Evolutionary conservation across 1,284 basidiomycete species (phyloP).

Genomic region (Entoloma clypeatum): DNA sequence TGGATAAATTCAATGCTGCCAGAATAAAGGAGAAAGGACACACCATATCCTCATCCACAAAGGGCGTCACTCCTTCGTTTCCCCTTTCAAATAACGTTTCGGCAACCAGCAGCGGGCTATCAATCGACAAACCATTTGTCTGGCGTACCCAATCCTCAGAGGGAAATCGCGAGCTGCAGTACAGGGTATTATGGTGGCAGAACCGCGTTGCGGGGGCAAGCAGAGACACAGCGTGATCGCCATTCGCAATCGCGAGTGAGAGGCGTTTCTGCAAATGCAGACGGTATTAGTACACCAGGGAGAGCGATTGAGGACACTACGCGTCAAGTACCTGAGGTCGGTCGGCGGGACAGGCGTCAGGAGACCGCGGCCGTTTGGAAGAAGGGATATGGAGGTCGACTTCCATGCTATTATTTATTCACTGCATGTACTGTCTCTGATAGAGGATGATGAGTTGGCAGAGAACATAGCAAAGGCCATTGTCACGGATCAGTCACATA

Average conservation of each 20-base stretch:
- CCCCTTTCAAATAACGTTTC: no score
- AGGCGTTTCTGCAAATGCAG: conserved; percentile 49
- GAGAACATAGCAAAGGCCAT: no score
- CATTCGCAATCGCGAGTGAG: conserved; percentile 35
- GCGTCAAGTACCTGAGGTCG: conserved; percentile 54
- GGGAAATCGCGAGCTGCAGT: conserved; percentile 34
- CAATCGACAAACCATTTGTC: conserved; percentile 54
- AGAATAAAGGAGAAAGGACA: conserved; percentile 14
- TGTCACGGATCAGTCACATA: no score
- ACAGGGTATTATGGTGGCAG: conserved; percentile 22
- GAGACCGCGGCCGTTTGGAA: conserved; percentile 33
- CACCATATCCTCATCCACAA: conserved; percentile 36
- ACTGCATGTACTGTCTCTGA: neutral
- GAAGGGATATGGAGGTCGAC: conserved; percentile 47
- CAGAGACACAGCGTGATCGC: conserved; percentile 12
- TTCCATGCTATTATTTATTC: conserved; percentile 41
- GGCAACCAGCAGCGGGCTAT: no score
- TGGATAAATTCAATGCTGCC: no score
- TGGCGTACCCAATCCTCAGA: conserved; percentile 69
- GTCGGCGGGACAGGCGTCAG: conserved; percentile 31
- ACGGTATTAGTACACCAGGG: conserved; percentile 6
- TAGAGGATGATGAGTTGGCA: neutral
- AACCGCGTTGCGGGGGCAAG: conserved; percentile 3
- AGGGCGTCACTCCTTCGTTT: conserved; percentile 6
- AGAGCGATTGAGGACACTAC: no score